phyloP scores from a whole-genome alignment of 495 filamentous ascomycete species.

The Evernia prunastri region DNA sequence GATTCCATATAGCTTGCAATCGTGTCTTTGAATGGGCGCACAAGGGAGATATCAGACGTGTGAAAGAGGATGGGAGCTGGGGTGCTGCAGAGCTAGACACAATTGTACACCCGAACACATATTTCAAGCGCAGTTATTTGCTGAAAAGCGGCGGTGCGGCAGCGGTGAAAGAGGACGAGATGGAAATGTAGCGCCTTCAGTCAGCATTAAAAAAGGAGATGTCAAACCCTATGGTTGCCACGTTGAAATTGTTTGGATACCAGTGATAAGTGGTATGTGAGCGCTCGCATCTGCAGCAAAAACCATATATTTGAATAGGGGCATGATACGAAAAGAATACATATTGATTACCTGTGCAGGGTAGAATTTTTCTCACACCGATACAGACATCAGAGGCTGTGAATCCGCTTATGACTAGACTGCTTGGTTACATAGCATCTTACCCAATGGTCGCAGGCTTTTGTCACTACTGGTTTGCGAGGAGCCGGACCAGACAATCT shows the following conservation, averaged over 20 bases:
- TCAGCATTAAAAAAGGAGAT: neutral
- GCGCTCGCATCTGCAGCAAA: neutral
- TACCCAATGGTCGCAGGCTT: neutral
- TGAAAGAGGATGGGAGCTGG: slow-evolving; percentile 76
- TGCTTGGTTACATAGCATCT: neutral
- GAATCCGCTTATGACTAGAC: neutral
- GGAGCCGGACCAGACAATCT: neutral
- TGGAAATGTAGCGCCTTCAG: slow-evolving; percentile 19
- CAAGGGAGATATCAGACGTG: slow-evolving; percentile 79
- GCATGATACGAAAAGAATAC: neutral
- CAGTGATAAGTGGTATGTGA: neutral
- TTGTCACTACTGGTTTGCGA: neutral
- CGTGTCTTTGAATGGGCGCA: slow-evolving; percentile 87
- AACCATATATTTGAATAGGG: neutral
- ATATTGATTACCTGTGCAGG: neutral
- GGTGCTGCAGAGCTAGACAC: slow-evolving; percentile 78
- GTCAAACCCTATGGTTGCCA: neutral
- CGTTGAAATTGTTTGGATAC: neutral
- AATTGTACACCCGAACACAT: slow-evolving; percentile 95
- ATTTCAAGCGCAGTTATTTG: slow-evolving; percentile 89
- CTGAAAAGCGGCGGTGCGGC: slow-evolving; percentile 55
- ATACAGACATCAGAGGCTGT: neutral
- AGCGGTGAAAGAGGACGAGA: slow-evolving; percentile 23
- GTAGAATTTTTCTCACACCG: no score
- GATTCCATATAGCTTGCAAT: slow-evolving; percentile 96